Base-by-base conservation (phyloP, 208 protist genomes). In the Angomonas ambiguus region DNA sequence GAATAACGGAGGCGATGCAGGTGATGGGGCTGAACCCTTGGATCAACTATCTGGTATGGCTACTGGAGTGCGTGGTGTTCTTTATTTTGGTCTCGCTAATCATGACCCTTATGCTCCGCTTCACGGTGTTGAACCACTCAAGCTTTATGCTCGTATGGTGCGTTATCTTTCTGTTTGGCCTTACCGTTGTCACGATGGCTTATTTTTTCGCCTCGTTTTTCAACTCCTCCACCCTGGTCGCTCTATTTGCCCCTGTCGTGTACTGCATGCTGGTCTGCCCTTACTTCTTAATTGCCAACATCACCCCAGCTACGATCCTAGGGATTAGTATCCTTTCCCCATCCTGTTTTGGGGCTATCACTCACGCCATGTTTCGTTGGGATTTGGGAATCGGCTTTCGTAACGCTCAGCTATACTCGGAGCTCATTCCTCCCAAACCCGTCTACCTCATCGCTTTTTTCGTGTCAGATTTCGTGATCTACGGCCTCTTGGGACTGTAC, bases 11-110 rank as follows among this genome's bases (percentile, higher is more conserved):
- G 71, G 79, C 81, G 33, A 84, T 93, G 80, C 72, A 89, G 27
- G 92, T 95, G 65, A 95, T 95, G 89, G 89, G 89, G 13, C 65
- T 95, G 2, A 69, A 62, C n/a, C 65, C 85, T 68, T n/a, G 51
- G 2, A 71, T 81, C 24, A 79, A 89, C 70, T 91, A 90, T 64
- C 45, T 79, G 10, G 57, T 60, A 4, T 92, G 80, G 80, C 77
- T 85, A 31, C 11, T 93, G 22, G 63, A 89, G 35, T 85, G 82
- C 71, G 33, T 80, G 16, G 65, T 87, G 11, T 66, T 91, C 71
- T 80, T 73, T 64, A 28, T 67, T 48, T 49, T 89, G 25, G 60
- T 85, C 0, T 78, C 72, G 1, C 55, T 93, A 24, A 69, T 86
- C 51, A 78, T 91, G 35, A 58, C 87, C 42, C 55, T 91, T 4